Conservation (phyloP, 2,329 filamentous ascomycete genomes). For the Penicillium sp. region DNA sequence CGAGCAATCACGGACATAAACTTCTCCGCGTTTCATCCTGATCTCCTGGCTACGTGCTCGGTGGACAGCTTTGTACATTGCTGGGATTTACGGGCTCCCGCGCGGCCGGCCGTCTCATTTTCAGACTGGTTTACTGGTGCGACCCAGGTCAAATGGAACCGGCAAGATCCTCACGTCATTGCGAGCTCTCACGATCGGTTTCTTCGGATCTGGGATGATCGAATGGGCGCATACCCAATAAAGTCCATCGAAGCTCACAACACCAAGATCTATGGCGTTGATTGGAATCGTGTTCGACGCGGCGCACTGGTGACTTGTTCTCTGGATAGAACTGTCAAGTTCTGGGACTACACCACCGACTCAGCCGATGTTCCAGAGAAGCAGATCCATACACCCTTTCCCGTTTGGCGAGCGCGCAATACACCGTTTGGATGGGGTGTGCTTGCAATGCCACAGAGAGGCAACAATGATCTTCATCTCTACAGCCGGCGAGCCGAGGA, state of each 20-base stretch:
- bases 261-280: conserved; percentile 92
- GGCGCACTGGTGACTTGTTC: conserved; percentile 83
- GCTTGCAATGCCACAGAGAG: conserved; percentile 88
- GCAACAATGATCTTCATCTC: conserved; percentile 79
- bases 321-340: conserved; percentile 86
- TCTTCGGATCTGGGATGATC: conserved; percentile 86
- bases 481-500: conserved; percentile 66
- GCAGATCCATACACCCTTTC: conserved; percentile 79
- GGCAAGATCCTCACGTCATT: conserved; percentile 80
- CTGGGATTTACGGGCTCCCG: conserved; percentile 80
- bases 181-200: conserved; percentile 89
- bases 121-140: conserved; percentile 93
- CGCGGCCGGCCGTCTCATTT: conserved; percentile 74
- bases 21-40: conserved; percentile 89
- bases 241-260: conserved; percentile 83
- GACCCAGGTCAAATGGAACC: conserved; percentile 93
- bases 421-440: conserved; percentile 87
- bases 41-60: conserved; percentile 84
- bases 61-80: conserved; percentile 92
- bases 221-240: conserved; percentile 75
- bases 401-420: conserved; percentile 87
- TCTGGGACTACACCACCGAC: conserved; percentile 77
- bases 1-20: conserved; percentile 95
- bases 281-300: conserved; percentile 81
- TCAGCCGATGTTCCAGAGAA: conserved; percentile 66